Conservation (phyloP, 257 asterid species). For the Echites panduratus region DNA sequence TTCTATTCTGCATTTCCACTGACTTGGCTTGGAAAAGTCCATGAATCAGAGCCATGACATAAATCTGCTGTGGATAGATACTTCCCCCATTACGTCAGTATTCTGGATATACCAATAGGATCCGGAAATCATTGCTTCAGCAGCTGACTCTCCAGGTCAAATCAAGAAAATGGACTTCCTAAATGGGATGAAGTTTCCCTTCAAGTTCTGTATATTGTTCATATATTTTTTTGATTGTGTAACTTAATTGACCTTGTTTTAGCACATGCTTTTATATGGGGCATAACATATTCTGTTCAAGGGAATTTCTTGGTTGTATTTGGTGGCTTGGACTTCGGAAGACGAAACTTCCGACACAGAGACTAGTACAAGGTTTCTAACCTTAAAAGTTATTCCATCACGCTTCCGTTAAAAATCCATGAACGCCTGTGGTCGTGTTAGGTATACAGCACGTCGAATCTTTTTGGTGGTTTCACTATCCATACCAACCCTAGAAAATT, state of each 20-base stretch:
- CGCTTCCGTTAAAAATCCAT: not conserved
- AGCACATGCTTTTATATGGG: not conserved
- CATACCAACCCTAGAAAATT: no score
- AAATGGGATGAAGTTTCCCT: not conserved
- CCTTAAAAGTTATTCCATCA: no score
- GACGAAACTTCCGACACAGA: not conserved
- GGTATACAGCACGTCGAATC: no score
- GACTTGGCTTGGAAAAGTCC: not conserved
- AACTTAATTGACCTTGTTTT: no score
- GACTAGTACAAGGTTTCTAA: not conserved
- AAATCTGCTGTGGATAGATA: not conserved
- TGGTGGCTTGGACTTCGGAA: not conserved
- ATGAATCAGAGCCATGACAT: not conserved
- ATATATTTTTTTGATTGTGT: no score
- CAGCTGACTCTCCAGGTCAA: not conserved
- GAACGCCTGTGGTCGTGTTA: not conserved
- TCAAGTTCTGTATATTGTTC: not conserved
- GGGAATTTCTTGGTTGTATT: not conserved
- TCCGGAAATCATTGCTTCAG: not conserved
- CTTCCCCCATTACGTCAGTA: no score
- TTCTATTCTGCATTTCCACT: not conserved
- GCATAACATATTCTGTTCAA: not conserved
- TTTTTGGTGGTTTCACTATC: no score
- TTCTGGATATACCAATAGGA: no score
- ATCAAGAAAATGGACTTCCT: not conserved